These are phyloP conservation scores for Fusarium xyrophilum DNA, from an alignment of 2,329 filamentous ascomycete genomes.

Conservation along the genomic window DNA sequence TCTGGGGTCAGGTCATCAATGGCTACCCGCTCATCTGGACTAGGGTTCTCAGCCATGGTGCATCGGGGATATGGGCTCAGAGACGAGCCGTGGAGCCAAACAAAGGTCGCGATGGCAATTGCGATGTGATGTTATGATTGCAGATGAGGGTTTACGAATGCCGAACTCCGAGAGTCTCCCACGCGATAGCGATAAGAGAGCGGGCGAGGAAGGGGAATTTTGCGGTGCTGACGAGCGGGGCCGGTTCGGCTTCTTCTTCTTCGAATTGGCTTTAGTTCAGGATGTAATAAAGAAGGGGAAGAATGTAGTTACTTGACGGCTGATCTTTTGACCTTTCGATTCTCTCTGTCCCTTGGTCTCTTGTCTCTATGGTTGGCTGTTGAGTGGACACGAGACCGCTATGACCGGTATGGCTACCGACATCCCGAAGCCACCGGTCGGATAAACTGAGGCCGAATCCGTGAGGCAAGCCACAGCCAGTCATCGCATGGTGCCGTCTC, in stretches of 20 bases:
- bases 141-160: constrained; percentile 43
- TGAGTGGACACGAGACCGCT: constrained; percentile 10
- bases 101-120: constrained; percentile 32
- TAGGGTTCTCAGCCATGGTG: constrained; percentile 55
- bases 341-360: background rate
- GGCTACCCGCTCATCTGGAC: constrained; percentile 53
- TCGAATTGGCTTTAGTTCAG: constrained; percentile 11
- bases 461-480: background rate
- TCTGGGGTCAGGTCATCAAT: constrained; percentile 68
- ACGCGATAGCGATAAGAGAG: constrained; percentile 25
- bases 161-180: constrained; percentile 48
- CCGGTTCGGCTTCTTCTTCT: constrained; percentile 42
- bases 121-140: constrained; percentile 39
- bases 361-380: constrained; percentile 23
- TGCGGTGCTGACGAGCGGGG: constrained; percentile 32
- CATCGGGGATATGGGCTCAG: constrained; percentile 35
- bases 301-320: constrained; percentile 18
- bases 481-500: background rate
- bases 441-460: constrained; percentile 27
- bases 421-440: constrained; percentile 2
- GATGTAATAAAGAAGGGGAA: background rate
- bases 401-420: constrained; percentile 9
- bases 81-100: constrained; percentile 37
- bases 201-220: constrained; percentile 38
- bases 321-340: constrained; percentile 11